Evolutionary conservation across 495 filamentous ascomycete genomes (phyloP).

Genomic region (Annulohypoxylon nitens): DNA sequence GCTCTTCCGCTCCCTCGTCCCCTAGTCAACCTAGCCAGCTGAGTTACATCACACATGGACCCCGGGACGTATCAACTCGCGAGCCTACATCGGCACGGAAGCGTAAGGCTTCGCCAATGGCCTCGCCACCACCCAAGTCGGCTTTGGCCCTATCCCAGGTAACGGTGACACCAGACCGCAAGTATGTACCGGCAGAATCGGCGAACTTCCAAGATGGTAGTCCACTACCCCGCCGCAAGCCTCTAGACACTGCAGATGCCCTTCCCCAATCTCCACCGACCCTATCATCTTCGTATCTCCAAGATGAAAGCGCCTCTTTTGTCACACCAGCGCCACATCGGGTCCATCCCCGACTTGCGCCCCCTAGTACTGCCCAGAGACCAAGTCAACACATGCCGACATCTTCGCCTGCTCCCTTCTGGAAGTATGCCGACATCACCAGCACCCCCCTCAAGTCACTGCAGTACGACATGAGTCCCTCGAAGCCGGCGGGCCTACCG

Average conservation of each 20-base stretch:
- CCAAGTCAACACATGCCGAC: slow-evolving; percentile 96
- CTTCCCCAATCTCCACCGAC: slow-evolving; percentile 75
- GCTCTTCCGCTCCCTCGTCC: slow-evolving; percentile 69
- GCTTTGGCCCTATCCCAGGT: slow-evolving; percentile 63
- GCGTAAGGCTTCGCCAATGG: slow-evolving; percentile 64
- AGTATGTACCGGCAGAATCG: slow-evolving; percentile 35
- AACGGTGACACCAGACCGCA: slow-evolving; percentile 71
- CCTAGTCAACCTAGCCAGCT: slow-evolving; percentile 61
- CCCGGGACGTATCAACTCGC: slow-evolving; percentile 60
- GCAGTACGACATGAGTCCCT: slow-evolving; percentile 68
- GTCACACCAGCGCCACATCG: slow-evolving; percentile 88
- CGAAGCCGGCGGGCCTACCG: slow-evolving; percentile 58
- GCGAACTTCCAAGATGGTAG: slow-evolving; percentile 69
- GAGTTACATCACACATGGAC: slow-evolving; percentile 63
- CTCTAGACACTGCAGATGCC: slow-evolving; percentile 62
- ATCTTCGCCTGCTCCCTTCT: slow-evolving; percentile 96
- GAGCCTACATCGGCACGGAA: slow-evolving; percentile 60
- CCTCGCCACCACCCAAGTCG: slow-evolving; percentile 61
- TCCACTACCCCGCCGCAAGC: slow-evolving; percentile 65
- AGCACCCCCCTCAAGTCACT: slow-evolving; percentile 80
- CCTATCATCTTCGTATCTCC: slow-evolving; percentile 72
- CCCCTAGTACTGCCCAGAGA: slow-evolving; percentile 88
- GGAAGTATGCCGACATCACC: slow-evolving; percentile 84
- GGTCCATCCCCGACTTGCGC: slow-evolving; percentile 84
- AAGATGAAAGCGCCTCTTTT: slow-evolving; percentile 68